A percentile compares a stretch with the other conserved stretches of the same genome.
These are phyloP conservation scores for Elymus sibiricus DNA, from an alignment of 176 grass and related monocot species.

Conservation along the genomic window DNA sequence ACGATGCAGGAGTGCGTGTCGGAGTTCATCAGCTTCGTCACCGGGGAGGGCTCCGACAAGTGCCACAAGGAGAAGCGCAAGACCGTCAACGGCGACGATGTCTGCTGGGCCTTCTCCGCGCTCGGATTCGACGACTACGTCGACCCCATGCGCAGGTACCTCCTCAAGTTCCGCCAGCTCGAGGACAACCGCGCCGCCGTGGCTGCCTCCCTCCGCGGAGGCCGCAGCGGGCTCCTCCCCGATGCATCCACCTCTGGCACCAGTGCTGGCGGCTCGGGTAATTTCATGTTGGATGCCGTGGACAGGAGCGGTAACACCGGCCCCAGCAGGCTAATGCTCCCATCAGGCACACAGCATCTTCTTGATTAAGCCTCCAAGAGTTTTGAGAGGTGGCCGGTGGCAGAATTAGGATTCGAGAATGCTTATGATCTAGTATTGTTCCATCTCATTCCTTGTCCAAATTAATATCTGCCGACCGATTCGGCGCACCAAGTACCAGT, in stretches of 20 bases:
- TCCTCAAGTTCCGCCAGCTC: constrained; percentile 65
- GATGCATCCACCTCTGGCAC: neutral
- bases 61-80: constrained; percentile 84
- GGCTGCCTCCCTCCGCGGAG: constrained; percentile 30
- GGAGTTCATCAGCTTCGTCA: constrained; percentile 92
- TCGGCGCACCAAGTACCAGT: neutral
- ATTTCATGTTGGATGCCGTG: constrained; percentile 79
- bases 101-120: constrained; percentile 66
- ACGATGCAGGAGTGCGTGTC: constrained; percentile 87
- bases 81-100: constrained; percentile 84
- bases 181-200: constrained; percentile 56
- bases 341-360: no score
- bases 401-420: neutral
- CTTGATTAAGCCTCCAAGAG: neutral
- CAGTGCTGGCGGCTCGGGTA: constrained; percentile 18
- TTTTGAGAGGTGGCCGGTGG: constrained; percentile 3
- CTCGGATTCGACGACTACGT: constrained; percentile 86
- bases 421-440: neutral
- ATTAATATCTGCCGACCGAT: neutral
- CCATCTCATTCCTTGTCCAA: neutral
- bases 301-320: no score
- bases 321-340: constrained; percentile 15
- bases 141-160: constrained; percentile 68
- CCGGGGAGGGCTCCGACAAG: constrained; percentile 73
- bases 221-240: neutral